These are phyloP conservation scores for Calophaca sinica DNA, from an alignment of 306 rosid species.

Conservation along the genomic window DNA sequence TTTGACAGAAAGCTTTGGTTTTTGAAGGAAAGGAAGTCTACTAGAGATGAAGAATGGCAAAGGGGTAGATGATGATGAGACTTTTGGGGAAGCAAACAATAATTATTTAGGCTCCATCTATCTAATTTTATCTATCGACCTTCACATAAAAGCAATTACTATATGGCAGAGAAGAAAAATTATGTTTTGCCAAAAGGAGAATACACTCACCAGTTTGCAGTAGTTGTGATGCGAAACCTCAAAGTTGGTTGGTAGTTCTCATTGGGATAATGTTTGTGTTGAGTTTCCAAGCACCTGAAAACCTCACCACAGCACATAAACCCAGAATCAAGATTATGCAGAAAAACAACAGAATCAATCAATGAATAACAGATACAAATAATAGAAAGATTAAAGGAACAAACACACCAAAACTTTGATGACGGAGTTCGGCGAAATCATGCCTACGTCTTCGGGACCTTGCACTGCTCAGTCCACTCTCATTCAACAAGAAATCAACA, in stretches of 20 bases:
- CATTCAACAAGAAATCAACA: too few relatives aligned
- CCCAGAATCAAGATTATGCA: too few relatives aligned
- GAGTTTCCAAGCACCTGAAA: too few relatives aligned
- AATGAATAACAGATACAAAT: too few relatives aligned
- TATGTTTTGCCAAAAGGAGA: neutral
- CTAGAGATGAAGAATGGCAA: conserved; percentile 64
- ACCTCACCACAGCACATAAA: too few relatives aligned
- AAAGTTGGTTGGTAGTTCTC: too few relatives aligned
- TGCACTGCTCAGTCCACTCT: too few relatives aligned
- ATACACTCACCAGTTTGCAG: conserved; percentile 11
- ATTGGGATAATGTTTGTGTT: neutral
- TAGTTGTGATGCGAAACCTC: neutral
- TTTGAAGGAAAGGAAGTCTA: conserved; percentile 46
- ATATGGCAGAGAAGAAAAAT: neutral
- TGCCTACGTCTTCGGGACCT: too few relatives aligned
- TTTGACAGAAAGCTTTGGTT: conserved; percentile 48
- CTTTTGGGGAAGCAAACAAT: conserved; percentile 53
- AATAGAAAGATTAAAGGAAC: too few relatives aligned
- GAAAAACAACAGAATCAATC: too few relatives aligned
- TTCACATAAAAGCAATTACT: neutral
- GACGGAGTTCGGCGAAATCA: too few relatives aligned
- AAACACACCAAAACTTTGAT: too few relatives aligned
- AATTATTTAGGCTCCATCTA: conserved; percentile 62
- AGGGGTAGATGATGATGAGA: conserved; percentile 51
- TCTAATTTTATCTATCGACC: neutral